A percentile compares a stretch with the other conserved stretches of the same genome.
Conservation (phyloP, 306 rosid genomes). For the Rosa rugosa region DNA sequence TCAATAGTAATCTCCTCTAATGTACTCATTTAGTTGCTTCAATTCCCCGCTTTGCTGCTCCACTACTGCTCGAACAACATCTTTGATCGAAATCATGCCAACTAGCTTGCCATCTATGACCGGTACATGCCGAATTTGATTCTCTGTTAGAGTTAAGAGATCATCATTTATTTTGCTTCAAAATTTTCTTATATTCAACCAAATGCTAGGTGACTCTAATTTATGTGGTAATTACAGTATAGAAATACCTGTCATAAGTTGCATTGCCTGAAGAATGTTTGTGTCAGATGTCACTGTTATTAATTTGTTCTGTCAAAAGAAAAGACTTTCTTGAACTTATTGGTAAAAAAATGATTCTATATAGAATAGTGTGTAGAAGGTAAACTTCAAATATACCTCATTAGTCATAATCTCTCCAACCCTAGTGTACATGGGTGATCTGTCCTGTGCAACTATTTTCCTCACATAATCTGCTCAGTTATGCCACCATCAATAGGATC, state of each 20-base stretch:
- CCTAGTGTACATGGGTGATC: slow-evolving; percentile 62
- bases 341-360: background rate
- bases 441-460: slow-evolving; percentile 77
- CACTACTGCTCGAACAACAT: slow-evolving; percentile 77
- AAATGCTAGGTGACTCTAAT: background rate
- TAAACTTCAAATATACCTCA: slow-evolving; percentile 49
- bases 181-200: background rate
- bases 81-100: slow-evolving; percentile 88
- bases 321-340: background rate
- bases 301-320: slow-evolving; percentile 49
- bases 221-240: slow-evolving; percentile 8
- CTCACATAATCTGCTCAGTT: slow-evolving; percentile 53
- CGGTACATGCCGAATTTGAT: slow-evolving; percentile 71
- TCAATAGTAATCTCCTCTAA: slow-evolving; percentile 70
- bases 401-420: slow-evolving; percentile 85
- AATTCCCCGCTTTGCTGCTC: slow-evolving; percentile 84
- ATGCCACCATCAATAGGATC: slow-evolving; percentile 17
- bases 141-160: slow-evolving; percentile 43
- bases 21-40: slow-evolving; percentile 59
- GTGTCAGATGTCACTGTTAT: slow-evolving; percentile 74
- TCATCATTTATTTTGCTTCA: background rate
- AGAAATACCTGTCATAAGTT: slow-evolving; percentile 70
- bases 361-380: background rate
- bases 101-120: slow-evolving; percentile 83
- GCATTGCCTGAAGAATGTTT: slow-evolving; percentile 87